Evolutionary conservation across 2,329 filamentous ascomycete species (phyloP), one percentile per base, ranked within the genome.

Genomic region (Verticillium tricorpus): DNA sequence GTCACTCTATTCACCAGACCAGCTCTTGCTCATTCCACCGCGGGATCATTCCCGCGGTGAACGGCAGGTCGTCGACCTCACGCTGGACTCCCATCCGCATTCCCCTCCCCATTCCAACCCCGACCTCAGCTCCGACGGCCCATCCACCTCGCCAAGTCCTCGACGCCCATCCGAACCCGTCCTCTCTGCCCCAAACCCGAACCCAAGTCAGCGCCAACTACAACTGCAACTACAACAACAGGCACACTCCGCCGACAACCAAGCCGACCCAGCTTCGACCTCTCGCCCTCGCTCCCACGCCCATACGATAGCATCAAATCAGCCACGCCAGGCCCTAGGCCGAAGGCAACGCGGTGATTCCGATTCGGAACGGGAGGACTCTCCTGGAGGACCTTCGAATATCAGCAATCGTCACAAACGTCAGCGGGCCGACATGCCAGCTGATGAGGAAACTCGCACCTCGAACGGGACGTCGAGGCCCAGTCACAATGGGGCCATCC

Each of bases 401-500:
- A n/a, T 5, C 9, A 52, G 64, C 57, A 68, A 69, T 58, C 69
- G 72, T 57, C 70, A 75, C 58, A 79, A 80, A 69, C 77, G 79
- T 70, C 88, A 89, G 78, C 85, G 88, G 74, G 71, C 69, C 76
- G 87, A 76, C 74, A 91, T 91, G 88, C 82, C 86, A 77, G 79
- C 83, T 65, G 85, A 89, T 74, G 80, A 79, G 65, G 82, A 85
- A 63, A 73, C 73, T 59, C 67, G 71, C 67, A 77, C 73, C 76
- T 76, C 71, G 70, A 88, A 87, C 71, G 85, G 45, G 45, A 52
- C 45, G 19, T 52, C 85, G 67, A 75, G 73, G 67, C 78, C 81
- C 65, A 80, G 79, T 76, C 76, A 82, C 78, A 71, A 72, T 58
- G 71, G 70, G 34, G 67, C 40, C 64, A 64, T 52, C 58, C 63